phyloP scores from a whole-genome alignment of 352 stramenopile species.

The Phytophthora lateralis region DNA sequence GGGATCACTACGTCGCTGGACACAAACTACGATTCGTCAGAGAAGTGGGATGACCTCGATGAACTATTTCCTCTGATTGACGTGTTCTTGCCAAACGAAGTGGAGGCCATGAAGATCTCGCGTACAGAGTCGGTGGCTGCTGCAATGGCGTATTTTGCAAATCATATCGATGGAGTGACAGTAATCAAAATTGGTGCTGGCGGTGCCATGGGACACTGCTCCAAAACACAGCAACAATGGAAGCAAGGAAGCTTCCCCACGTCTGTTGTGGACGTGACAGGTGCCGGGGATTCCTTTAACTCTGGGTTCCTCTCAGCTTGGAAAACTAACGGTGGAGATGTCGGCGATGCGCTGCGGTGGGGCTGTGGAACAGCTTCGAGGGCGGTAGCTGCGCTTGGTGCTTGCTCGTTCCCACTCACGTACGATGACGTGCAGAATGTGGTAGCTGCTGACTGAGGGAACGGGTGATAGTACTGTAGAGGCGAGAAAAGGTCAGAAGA shows the following conservation, averaged over 20 bases:
- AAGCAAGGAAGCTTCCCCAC: conserved; percentile 58
- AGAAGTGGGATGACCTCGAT: conserved; percentile 67
- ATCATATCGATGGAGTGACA: conserved; percentile 50
- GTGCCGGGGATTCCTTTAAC: conserved; percentile 88
- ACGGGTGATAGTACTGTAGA: neutral
- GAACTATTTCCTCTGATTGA: conserved; percentile 73
- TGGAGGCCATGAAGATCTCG: conserved; percentile 77
- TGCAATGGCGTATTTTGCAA: conserved; percentile 57
- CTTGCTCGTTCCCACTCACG: conserved; percentile 51
- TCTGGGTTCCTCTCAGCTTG: conserved; percentile 75
- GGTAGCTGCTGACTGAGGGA: conserved; percentile 22
- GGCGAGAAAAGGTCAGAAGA: neutral
- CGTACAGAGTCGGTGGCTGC: conserved; percentile 49
- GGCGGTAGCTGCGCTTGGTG: conserved; percentile 58
- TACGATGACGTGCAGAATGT: conserved; percentile 53
- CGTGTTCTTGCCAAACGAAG: conserved; percentile 85
- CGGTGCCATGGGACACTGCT: conserved; percentile 58
- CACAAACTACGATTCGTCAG: conserved; percentile 83
- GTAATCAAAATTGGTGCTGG: conserved; percentile 76
- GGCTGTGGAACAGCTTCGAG: conserved; percentile 72
- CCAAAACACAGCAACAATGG: conserved; percentile 47
- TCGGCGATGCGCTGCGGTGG: conserved; percentile 61
- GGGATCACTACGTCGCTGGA: conserved; percentile 83
- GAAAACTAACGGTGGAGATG: conserved; percentile 55
- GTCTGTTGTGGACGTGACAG: conserved; percentile 78